Percentiles rank a stretch among this genome's conserved stretches.
These are phyloP conservation scores for Picea sitchensis DNA, from an alignment of 75 land plant genomes.

Conservation along the genomic window DNA sequence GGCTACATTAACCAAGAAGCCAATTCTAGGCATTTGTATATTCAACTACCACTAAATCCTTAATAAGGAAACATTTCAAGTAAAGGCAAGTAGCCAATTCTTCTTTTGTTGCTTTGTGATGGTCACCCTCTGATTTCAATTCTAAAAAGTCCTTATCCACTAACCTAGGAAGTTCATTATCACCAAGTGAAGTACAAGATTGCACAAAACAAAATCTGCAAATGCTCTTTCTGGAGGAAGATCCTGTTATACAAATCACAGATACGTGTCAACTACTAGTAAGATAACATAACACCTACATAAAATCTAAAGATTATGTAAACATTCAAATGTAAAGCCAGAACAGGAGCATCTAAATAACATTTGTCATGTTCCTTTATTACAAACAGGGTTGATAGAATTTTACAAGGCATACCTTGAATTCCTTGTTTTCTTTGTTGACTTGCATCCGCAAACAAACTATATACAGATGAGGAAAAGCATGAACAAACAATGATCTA, in stretches of 20 bases:
- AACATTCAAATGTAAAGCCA: background rate
- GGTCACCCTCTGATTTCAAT: background rate
- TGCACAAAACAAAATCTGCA: slow-evolving; percentile 97
- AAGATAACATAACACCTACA: background rate
- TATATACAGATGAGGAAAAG: slow-evolving; percentile 15
- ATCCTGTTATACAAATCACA: slow-evolving; percentile 58
- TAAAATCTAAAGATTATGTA: background rate
- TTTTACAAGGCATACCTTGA: slow-evolving; percentile 61
- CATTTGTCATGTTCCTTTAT: background rate
- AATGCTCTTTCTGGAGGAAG: slow-evolving; percentile 90
- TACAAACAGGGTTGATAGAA: background rate
- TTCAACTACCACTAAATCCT: background rate
- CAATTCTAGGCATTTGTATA: background rate
- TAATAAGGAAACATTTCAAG: background rate
- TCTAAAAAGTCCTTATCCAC: background rate
- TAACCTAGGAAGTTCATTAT: slow-evolving; percentile 98
- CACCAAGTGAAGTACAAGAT: slow-evolving; percentile 90
- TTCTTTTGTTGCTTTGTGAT: background rate
- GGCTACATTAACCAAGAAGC: background rate
- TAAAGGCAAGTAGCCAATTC: background rate
- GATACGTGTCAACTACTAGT: background rate
- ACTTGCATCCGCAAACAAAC: slow-evolving; percentile 97
- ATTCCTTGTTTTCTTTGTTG: slow-evolving; percentile 94
- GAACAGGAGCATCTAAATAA: background rate
- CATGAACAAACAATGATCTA: background rate